These are phyloP conservation scores for Podospora pseudopauciseta DNA, from an alignment of 495 filamentous ascomycete genomes.

Conservation along the genomic window DNA sequence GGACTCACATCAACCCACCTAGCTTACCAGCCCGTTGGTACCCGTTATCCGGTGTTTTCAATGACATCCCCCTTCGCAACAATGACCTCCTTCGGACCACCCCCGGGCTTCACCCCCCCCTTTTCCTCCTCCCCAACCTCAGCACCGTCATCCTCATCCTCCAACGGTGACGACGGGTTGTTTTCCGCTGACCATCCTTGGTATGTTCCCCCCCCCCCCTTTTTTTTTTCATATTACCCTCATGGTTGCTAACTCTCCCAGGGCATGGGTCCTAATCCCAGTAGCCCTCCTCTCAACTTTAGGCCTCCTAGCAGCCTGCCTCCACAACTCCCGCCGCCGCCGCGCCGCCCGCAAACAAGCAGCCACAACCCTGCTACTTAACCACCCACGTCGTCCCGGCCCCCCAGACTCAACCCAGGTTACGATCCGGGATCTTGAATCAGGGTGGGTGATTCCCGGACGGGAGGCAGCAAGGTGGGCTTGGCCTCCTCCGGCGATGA, in stretches of 20 bases:
- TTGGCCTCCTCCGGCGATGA: not conserved
- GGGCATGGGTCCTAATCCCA: constrained; percentile 27
- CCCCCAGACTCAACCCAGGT: not conserved
- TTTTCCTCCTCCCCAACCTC: constrained; percentile 3
- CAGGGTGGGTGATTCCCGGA: not conserved
- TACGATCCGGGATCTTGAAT: not conserved
- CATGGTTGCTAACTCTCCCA: not conserved
- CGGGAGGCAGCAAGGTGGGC: not conserved
- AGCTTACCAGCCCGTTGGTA: no score
- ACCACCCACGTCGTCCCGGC: not conserved
- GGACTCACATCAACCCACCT: no score
- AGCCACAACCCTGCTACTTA: not conserved
- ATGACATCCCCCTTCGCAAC: not conserved
- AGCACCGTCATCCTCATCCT: not conserved
- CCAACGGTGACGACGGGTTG: not conserved
- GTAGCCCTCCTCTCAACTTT: constrained; percentile 21
- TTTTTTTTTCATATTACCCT: not conserved
- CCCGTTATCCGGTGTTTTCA: no score
- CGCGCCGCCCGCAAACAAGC: not conserved
- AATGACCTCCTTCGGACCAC: constrained; percentile 7
- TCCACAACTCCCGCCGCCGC: constrained; percentile 19
- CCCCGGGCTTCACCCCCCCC: constrained; percentile 1
- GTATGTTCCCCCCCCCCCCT: not conserved
- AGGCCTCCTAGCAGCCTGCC: constrained; percentile 16
- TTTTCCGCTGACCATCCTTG: constrained; percentile 1